Conservation (phyloP, 2,329 filamentous ascomycete species). For the Myriangium duriaei region DNA sequence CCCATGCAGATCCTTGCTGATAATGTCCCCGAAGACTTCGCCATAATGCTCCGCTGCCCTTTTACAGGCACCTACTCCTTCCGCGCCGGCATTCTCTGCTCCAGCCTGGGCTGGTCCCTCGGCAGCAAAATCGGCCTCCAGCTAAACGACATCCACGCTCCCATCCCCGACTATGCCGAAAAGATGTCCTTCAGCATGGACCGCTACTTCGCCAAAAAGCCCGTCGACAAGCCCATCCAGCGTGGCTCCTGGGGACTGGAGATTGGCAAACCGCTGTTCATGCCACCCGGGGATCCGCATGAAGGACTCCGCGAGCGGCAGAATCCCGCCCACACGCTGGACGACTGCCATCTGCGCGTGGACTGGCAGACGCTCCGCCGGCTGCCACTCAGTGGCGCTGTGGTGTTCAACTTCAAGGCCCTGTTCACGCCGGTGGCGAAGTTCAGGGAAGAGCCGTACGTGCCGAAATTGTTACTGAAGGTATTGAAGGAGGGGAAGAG, state of each 20-base stretch:
- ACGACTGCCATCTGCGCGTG: slow-evolving; percentile 57
- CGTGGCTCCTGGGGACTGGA: slow-evolving; percentile 77
- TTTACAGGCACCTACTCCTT: slow-evolving; percentile 60
- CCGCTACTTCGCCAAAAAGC: slow-evolving; percentile 70
- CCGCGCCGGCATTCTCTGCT: slow-evolving; percentile 66
- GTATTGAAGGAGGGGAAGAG: slow-evolving; percentile 60
- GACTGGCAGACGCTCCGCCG: slow-evolving; percentile 82
- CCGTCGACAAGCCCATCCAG: slow-evolving; percentile 63
- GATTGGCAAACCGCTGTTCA: slow-evolving; percentile 60
- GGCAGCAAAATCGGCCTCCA: slow-evolving; percentile 59
- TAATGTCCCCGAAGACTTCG: slow-evolving; percentile 78
- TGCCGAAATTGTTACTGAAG: slow-evolving; percentile 57
- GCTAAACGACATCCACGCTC: slow-evolving; percentile 57
- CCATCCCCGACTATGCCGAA: slow-evolving; percentile 71
- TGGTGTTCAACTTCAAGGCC: slow-evolving; percentile 84
- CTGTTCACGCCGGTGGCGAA: slow-evolving; percentile 63
- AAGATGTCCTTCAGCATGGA: slow-evolving; percentile 87
- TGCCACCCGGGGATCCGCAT: slow-evolving; percentile 56
- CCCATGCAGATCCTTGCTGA: slow-evolving; percentile 61
- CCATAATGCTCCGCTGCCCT: slow-evolving; percentile 59
- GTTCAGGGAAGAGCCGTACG: slow-evolving; percentile 57
- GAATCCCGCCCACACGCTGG: slow-evolving; percentile 40
- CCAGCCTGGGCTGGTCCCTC: slow-evolving; percentile 68
- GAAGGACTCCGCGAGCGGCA: slow-evolving; percentile 49
- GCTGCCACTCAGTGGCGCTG: slow-evolving; percentile 58